Evolutionary conservation across 2,329 filamentous ascomycete genomes (phyloP), one percentile per base, ranked within the genome.

Genomic region (Clonostachys rosea): DNA sequence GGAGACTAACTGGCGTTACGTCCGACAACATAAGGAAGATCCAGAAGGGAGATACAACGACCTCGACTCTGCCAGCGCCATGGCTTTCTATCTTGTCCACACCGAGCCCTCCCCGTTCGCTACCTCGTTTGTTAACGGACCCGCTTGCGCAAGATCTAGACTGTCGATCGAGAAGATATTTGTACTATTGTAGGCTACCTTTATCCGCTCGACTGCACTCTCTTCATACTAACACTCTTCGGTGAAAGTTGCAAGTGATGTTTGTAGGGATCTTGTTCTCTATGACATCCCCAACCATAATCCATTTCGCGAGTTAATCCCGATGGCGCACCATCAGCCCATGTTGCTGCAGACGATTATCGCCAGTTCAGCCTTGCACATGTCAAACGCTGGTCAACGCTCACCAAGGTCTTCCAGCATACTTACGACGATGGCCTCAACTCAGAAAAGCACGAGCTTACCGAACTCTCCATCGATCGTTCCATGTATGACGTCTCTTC

Each of bases 231-330:
- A 14, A 43, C 20, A 24, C 20, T 43, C 16, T 10, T 20, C n/a
- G 8, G 2, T 24, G 18, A 40, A 45, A 76, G 66, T 75, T 65
- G 59, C 69, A 57, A 56, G 68, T 49, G 61, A 73, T 45, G 65
- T 83, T 47, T 81, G 77, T 59, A 71, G 73, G 57, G 78, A 81
- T 53, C 69, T 82, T 42, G 71, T 76, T 39, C 65, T 72, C 46
- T 68, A 74, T 53, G 74, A 76, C 57, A 64, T 64, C 4, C 66
- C 67, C 6, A 65, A 64, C 37, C 63, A 58, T 49, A 77, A 78
- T 47, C 74, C 73, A 5, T 76, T 76, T 46, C 67, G 70, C 46
- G 68, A 75, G 52, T 62, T 77, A 17, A 65, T 76, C 40, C 73
- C 74, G 5, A 61, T 76, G 47, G 73, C 73, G 14, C 63, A 65